These are phyloP conservation scores for Chondrus crispus DNA, from an alignment of 23 red algal species.

Conservation along the genomic window DNA sequence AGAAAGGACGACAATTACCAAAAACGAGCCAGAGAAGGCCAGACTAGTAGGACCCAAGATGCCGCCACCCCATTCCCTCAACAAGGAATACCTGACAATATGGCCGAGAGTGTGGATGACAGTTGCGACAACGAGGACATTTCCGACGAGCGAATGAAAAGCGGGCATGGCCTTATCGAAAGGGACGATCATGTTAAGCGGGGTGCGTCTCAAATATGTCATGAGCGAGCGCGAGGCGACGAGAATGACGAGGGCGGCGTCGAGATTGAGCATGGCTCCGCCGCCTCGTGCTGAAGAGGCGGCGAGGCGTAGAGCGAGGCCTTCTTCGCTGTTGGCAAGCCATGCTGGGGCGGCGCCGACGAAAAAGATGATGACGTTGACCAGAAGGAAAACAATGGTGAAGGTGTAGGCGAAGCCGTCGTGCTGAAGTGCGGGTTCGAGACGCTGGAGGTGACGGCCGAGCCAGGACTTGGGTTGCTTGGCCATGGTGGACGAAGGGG, in stretches of 20 bases:
- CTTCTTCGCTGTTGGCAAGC: neutral
- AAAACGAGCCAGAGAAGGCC: constrained; percentile 37
- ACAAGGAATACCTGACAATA: constrained; percentile 23
- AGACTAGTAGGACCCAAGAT: constrained; percentile 29
- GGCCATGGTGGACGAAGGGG: neutral
- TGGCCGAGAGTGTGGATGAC: constrained; percentile 52
- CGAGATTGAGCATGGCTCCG: constrained; percentile 68
- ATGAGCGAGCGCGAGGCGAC: constrained; percentile 63
- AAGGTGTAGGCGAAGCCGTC: constrained; percentile 66
- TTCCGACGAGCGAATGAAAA: constrained; percentile 72
- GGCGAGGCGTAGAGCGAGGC: neutral
- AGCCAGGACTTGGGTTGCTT: neutral
- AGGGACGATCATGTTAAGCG: constrained; percentile 74
- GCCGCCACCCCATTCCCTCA: neutral
- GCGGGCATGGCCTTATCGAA: constrained; percentile 85
- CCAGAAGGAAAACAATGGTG: constrained; percentile 51
- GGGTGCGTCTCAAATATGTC: constrained; percentile 57
- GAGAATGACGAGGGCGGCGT: constrained; percentile 64
- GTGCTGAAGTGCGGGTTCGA: constrained; percentile 49
- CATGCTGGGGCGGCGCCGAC: constrained; percentile 47
- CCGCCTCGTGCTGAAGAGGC: constrained; percentile 28
- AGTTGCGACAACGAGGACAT: constrained; percentile 26
- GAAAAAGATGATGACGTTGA: constrained; percentile 68
- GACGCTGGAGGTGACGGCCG: constrained; percentile 25
- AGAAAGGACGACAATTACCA: constrained; percentile 32